These are phyloP conservation scores for Malus hybrid DNA, from an alignment of 331 rosid genomes.

Conservation along the genomic window DNA sequence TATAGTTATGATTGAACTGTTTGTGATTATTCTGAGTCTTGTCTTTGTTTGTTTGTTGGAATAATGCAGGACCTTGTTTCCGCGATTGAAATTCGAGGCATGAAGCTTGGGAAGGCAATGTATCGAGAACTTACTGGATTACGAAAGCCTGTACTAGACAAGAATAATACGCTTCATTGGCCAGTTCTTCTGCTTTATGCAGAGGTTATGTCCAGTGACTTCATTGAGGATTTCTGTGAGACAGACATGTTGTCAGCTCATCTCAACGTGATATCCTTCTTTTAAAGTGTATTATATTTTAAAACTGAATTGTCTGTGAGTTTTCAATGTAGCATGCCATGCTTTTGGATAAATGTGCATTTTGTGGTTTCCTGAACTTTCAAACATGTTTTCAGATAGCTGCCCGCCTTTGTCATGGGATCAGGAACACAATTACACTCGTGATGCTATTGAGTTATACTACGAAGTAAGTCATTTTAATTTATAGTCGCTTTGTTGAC, in stretches of 20 bases:
- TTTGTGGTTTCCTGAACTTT: constrained; percentile 50
- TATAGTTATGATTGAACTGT: neutral
- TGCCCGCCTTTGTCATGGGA: constrained; percentile 76
- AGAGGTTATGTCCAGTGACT: constrained; percentile 93
- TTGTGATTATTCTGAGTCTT: constrained; percentile 15
- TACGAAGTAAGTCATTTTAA: constrained; percentile 51
- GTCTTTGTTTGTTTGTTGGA: constrained; percentile 20
- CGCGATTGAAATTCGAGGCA: constrained; percentile 54
- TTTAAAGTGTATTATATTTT: neutral
- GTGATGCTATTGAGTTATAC: constrained; percentile 60
- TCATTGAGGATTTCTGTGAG: constrained; percentile 93
- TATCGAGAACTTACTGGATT: constrained; percentile 76
- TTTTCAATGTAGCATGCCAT: constrained; percentile 1
- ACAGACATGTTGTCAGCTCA: constrained; percentile 78
- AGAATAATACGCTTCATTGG: constrained; percentile 75
- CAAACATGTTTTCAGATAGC: constrained; percentile 73
- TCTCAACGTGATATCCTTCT: constrained; percentile 89
- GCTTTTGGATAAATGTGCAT: neutral
- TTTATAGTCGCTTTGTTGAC: neutral
- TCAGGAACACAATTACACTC: constrained; percentile 53
- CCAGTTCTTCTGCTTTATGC: constrained; percentile 93
- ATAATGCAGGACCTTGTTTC: constrained; percentile 56
- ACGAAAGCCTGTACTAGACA: constrained; percentile 61
- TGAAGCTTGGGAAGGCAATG: constrained; percentile 71
- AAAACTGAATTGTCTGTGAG: neutral